Evolutionary conservation across 2,329 filamentous ascomycete species (phyloP), one percentile per base, ranked within the genome.

Genomic region (Cytospora paraplurivora): DNA sequence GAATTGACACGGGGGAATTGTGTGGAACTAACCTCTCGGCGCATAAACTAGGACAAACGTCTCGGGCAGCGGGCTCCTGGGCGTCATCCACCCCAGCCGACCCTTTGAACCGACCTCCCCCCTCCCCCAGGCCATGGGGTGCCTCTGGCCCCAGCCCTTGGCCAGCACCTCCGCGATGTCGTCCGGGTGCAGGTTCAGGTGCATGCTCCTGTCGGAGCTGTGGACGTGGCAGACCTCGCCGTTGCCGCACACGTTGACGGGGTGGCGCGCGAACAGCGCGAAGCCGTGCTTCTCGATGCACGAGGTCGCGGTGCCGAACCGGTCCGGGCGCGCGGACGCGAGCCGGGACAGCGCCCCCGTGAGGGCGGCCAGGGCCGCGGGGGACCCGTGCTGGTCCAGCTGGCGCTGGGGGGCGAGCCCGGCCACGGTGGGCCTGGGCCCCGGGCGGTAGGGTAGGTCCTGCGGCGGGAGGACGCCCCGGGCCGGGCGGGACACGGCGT

Each of bases 141-240:
- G 86, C 37, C 85, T 77, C 77, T 96, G 87, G 1, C 89, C 93
- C 92, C 92, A 96, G 1, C 91, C 90, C 66, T 86, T 87, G 68
- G 88, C 83, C 32, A 96, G 77, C 19, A 95, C 83, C 58, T 88
- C 79, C 69, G 82, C 85, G 58, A 90, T 90, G 72, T 96, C 92
- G 50, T 88, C 84, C 0, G 91, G 91, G 71, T 95, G 91, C 59
- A 96, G 81, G 56, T 87, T 91, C 77, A 95, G 80, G 75, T 96
- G 92, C 82, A 95, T 80, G 4, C 87, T 90, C 66, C 89, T 85
- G 68, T 95, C 92, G 32, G 83, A 87, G 56, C 88, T 85, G 75
- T 96, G 92, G 12, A 92, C 85, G 73, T 96, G 92, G 70, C 86
- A 90, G 51, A 96, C 84, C 76, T 96, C 92, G n/a, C 91, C 91